Evolutionary conservation across 1,284 basidiomycete species (phyloP), one percentile per base, ranked within the genome.

Genomic region (Schizophyllum amplum): DNA sequence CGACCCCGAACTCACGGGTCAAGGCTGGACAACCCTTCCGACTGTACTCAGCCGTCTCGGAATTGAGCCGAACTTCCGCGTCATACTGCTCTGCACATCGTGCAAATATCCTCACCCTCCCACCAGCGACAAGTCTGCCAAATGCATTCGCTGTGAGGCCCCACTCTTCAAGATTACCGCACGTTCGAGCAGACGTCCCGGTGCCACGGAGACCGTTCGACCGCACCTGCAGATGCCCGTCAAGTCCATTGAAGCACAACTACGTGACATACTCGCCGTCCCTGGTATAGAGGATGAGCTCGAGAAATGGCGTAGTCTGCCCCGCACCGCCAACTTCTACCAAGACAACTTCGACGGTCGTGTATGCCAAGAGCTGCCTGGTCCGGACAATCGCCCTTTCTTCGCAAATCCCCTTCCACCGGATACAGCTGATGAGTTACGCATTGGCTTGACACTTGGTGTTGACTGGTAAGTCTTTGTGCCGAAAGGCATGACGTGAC

Each of bases 381-480:
- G 50, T 20, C 53, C 54, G n/a, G 57, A 61, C 20, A 58, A 58
- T 5, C 46, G 51, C 11, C 51, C 51, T 20, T 63, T 64, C 48
- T 64, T 62, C 27, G 51, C 51, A 4, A 57, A 58, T 21, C 13
- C 51, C 21, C n/a, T 48, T 0, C 55, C 24, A 6, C 51, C 56
- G 5, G 57, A 33, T 6, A 51, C 53, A 1, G 55, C 56, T 42
- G 61, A 55, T 4, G 62, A 66, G 52, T 56, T 71, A 0, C 59
- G 65, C 0, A 62, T 71, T 13, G 67, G 66, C 0, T 22, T 70
- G 0, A 61, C 62, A 0, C 50, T 66, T 50, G 66, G 65, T 0
- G 55, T 65, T 0, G 66, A 71, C 46, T 69, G 67, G 69, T 69
- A 55, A 17, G 58, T 59, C 50, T 66, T 50, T 65, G 65, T 0